Conservation (phyloP, 2,329 filamentous ascomycete species). For the Mariannaea elegans region DNA sequence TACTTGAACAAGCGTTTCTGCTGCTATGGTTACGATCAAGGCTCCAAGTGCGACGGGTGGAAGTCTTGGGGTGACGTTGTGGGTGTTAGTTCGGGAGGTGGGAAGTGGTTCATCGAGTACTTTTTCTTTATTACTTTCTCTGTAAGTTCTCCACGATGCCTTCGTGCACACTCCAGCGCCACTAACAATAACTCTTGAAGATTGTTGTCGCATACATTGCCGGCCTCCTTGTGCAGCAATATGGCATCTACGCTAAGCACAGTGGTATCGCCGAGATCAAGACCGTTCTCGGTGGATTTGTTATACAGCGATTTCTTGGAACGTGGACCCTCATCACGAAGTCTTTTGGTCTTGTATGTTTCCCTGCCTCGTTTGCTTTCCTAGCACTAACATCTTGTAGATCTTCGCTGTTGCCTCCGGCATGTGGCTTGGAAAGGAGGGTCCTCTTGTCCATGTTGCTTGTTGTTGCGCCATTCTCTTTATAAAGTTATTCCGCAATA, state of each 20-base stretch:
- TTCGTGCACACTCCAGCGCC: neutral
- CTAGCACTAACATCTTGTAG: conserved; percentile 53
- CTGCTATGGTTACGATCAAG: conserved; percentile 89
- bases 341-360: conserved; percentile 80
- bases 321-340: conserved; percentile 90
- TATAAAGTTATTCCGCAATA: conserved; percentile 83
- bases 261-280: conserved; percentile 99
- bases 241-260: conserved; percentile 88
- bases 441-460: conserved; percentile 92
- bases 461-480: conserved; percentile 96
- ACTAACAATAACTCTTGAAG: conserved; percentile 51
- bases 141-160: conserved; percentile 57
- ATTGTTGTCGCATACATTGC: conserved; percentile 81
- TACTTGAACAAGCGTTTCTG: conserved; percentile 94
- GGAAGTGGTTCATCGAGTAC: conserved; percentile 86
- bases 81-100: conserved; percentile 70
- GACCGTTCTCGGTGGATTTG: conserved; percentile 91
- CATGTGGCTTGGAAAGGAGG: conserved; percentile 97
- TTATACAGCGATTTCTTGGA: conserved; percentile 88
- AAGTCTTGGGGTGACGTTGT: conserved; percentile 82
- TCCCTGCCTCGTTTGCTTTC: neutral
- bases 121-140: conserved; percentile 87
- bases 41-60: conserved; percentile 87
- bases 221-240: conserved; percentile 82
- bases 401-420: conserved; percentile 92